These are phyloP conservation scores for Monoraphidium neglectum DNA, from an alignment of 139 green algal genomes.

Conservation along the genomic window DNA sequence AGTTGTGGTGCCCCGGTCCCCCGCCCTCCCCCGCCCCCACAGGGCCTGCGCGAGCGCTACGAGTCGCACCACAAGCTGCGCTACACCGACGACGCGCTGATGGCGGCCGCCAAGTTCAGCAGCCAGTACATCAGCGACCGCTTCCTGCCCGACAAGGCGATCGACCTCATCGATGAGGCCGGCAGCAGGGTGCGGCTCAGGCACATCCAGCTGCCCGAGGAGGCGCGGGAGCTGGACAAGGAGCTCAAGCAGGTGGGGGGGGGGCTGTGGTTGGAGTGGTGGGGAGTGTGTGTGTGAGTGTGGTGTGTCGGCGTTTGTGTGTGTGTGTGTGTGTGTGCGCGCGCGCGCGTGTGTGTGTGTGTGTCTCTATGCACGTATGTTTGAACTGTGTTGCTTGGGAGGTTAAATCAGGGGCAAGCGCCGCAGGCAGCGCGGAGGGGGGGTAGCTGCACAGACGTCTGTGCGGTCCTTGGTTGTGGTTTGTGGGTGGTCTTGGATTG, in stretches of 20 bases:
- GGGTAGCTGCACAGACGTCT: too few species aligned
- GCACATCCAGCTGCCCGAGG: conserved; percentile 98
- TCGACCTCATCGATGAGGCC: conserved; percentile 99
- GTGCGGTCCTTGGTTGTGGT: too few species aligned
- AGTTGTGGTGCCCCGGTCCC: background rate
- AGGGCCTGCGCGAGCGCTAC: conserved; percentile 91
- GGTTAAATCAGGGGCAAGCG: too few species aligned
- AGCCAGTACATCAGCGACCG: conserved; percentile 96
- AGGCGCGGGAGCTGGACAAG: conserved; percentile 78
- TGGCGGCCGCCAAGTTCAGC: conserved; percentile 90
- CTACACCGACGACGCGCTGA: conserved; percentile 97
- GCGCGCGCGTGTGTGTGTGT: too few species aligned
- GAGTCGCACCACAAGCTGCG: conserved; percentile 98
- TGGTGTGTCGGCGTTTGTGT: too few species aligned
- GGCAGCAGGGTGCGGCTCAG: conserved; percentile 93
- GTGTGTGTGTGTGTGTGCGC: too few species aligned
- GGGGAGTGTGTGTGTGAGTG: too few species aligned
- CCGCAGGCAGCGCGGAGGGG: too few species aligned
- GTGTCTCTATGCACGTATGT: too few species aligned
- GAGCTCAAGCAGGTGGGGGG: conserved; percentile 82
- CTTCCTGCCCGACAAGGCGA: conserved; percentile 89
- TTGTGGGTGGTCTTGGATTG: too few species aligned
- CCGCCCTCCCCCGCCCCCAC: background rate
- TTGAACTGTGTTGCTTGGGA: too few species aligned
- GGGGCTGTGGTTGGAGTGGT: conserved; percentile 40